These are phyloP conservation scores for Melanomma pulvis-pyrius DNA, from an alignment of 495 filamentous ascomycete genomes.

Conservation along the genomic window DNA sequence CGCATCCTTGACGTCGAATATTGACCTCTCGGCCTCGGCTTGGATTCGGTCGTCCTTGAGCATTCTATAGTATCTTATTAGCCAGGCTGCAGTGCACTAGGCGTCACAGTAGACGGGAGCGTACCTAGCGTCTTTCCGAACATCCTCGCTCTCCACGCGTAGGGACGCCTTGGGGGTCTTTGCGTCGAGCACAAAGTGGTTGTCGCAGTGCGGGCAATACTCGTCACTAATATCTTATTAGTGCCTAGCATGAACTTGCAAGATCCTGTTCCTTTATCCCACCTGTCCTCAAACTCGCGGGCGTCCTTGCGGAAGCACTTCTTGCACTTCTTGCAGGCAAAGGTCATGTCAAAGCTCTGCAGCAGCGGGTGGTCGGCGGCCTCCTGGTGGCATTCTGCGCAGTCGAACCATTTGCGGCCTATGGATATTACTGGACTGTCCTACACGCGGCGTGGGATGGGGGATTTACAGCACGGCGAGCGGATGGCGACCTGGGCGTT, in stretches of 20 bases:
- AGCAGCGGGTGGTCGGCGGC: conserved; percentile 69
- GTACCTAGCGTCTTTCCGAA: conserved; percentile 70
- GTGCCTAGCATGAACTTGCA: background rate
- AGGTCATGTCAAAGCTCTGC: conserved; percentile 82
- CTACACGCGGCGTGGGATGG: background rate
- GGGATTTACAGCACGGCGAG: conserved; percentile 82
- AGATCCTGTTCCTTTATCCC: conserved; percentile 12
- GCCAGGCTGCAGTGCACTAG: background rate
- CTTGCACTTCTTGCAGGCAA: conserved; percentile 97
- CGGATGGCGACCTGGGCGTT: conserved; percentile 98
- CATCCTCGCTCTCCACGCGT: conserved; percentile 87
- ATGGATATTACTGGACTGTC: background rate
- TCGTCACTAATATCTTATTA: conserved; percentile 67
- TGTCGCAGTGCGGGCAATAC: conserved; percentile 99
- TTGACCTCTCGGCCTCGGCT: conserved; percentile 55
- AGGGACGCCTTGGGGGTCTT: conserved; percentile 76
- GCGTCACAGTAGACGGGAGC: background rate
- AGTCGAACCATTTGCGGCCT: conserved; percentile 99
- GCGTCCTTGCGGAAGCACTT: conserved; percentile 96
- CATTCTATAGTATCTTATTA: conserved; percentile 61
- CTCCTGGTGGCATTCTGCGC: conserved; percentile 90
- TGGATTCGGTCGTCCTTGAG: conserved; percentile 87
- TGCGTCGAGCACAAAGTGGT: conserved; percentile 93
- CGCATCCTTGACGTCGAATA: conserved; percentile 73
- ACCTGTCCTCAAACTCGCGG: conserved; percentile 86